Conservation (phyloP, 768 basidiomycete species). For the Hypholoma fasciculare region DNA sequence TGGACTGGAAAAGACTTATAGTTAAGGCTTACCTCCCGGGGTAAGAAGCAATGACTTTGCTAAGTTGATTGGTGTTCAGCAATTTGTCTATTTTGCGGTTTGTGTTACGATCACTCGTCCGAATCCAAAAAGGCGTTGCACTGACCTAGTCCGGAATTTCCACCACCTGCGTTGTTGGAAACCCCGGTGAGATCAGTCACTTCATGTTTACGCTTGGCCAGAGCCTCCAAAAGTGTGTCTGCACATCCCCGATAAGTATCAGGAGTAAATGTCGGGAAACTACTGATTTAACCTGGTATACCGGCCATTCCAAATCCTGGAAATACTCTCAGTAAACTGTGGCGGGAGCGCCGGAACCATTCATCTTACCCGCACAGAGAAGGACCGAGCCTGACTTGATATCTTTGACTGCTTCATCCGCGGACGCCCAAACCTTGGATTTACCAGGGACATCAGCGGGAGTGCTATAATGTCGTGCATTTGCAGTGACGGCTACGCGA, state of each 20-base stretch:
- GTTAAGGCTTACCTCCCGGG: constrained; percentile 67
- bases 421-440: constrained; percentile 78
- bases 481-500: background rate
- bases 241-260: background rate
- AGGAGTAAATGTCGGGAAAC: background rate
- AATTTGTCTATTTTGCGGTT: constrained; percentile 55
- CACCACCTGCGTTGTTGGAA: constrained; percentile 84
- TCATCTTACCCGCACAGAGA: constrained; percentile 73
- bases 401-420: constrained; percentile 81
- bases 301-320: constrained; percentile 89
- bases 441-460: constrained; percentile 32
- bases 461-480: constrained; percentile 28
- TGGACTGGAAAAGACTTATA: background rate
- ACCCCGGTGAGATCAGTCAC: constrained; percentile 78
- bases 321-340: background rate
- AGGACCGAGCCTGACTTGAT: constrained; percentile 79
- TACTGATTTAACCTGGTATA: constrained; percentile 62
- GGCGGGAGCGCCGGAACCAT: background rate
- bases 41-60: constrained; percentile 87
- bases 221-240: constrained; percentile 84
- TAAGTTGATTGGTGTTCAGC: constrained; percentile 71
- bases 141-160: constrained; percentile 69
- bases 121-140: background rate
- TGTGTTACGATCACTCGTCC: background rate
- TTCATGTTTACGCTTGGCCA: constrained; percentile 65